Base-by-base conservation (phyloP, 1,284 basidiomycete species). In the Ustanciosporium gigantosporum region DNA sequence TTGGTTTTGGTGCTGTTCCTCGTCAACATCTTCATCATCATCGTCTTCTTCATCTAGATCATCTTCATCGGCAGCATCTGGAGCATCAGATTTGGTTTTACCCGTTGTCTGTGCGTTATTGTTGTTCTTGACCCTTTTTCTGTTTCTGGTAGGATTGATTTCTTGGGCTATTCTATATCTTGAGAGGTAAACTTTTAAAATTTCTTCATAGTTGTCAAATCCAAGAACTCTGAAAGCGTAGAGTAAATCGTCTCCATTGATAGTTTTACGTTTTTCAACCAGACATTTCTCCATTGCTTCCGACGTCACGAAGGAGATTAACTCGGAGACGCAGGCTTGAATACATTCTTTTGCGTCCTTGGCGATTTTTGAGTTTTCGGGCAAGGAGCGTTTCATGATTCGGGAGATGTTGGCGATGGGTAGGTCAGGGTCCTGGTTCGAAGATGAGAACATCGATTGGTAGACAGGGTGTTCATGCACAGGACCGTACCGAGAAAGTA, bases 261-360 rank as follows among this genome's bases (percentile, higher is more conserved):
- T 91, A 34, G 87, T 88, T 80, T 88, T 88, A 47, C 87, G 81
- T 78, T 92, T 92, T 80, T 92, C 90, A 57, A 88, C 82, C 70
- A 87, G 85, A 68, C 90, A 91, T 69, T 89, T 89, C 79, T 93
- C 90, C 17, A 87, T 87, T 3, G 90, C 90, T 77, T 93, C 90
- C 27, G 86, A 87, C 23, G 90, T 92, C 78, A 96, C 90, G 81
- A 95, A 96, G 69, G 86, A 87, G 78, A 96, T 95, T 80, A 94
- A 92, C 81, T 96, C 93, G 31, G 88, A 91, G 40, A 94, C 90
- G 79, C 91, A 94, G 79, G 94, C 91, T 79, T 95, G 92, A 36
- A 95, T 90, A 79, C 89, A 91, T 79, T 95, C 91, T 78, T 96
- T 96, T 20, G 92, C 90, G 79, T 95, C 92, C 78, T 94, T 94